Conservation (phyloP, 2,329 filamentous ascomycete genomes). For the Neopestalotiopsis clavispora region DNA sequence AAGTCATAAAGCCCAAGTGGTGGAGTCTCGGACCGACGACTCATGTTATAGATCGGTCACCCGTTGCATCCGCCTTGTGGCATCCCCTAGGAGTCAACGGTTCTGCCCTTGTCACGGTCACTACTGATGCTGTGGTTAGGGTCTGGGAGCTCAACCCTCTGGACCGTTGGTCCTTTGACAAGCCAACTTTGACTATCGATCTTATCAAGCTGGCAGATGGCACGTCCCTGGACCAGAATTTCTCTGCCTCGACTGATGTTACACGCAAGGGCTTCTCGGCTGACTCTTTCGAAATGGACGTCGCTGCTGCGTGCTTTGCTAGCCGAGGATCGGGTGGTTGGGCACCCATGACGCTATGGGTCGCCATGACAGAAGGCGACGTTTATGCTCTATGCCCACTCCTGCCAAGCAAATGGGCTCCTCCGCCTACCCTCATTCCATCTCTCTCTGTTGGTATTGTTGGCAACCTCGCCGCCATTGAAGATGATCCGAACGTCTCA, state of each 20-base stretch:
- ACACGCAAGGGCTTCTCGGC: constrained; percentile 85
- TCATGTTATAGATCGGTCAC: constrained; percentile 84
- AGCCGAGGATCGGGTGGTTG: constrained; percentile 75
- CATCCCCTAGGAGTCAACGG: constrained; percentile 87
- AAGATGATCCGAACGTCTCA: constrained; percentile 62
- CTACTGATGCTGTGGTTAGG: constrained; percentile 84
- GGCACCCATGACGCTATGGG: constrained; percentile 95
- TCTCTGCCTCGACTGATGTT: constrained; percentile 74
- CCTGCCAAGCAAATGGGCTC: constrained; percentile 84
- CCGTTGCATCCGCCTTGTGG: constrained; percentile 84
- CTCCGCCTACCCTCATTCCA: constrained; percentile 76
- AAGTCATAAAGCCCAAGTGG: constrained; percentile 78
- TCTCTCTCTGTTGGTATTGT: constrained; percentile 84
- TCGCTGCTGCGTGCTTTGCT: constrained; percentile 84
- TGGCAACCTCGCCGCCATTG: constrained; percentile 68
- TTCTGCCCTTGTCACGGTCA: constrained; percentile 84
- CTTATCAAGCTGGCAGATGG: constrained; percentile 88
- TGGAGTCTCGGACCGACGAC: constrained; percentile 92
- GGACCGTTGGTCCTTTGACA: constrained; percentile 86
- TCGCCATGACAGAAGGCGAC: constrained; percentile 93
- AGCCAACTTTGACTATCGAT: constrained; percentile 83
- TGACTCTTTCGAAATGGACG: constrained; percentile 91
- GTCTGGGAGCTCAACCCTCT: constrained; percentile 88
- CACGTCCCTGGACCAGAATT: constrained; percentile 80
- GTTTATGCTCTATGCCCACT: constrained; percentile 93